Base-by-base conservation (phyloP, 768 basidiomycete genomes). In the Dacryopinax spathularia region DNA sequence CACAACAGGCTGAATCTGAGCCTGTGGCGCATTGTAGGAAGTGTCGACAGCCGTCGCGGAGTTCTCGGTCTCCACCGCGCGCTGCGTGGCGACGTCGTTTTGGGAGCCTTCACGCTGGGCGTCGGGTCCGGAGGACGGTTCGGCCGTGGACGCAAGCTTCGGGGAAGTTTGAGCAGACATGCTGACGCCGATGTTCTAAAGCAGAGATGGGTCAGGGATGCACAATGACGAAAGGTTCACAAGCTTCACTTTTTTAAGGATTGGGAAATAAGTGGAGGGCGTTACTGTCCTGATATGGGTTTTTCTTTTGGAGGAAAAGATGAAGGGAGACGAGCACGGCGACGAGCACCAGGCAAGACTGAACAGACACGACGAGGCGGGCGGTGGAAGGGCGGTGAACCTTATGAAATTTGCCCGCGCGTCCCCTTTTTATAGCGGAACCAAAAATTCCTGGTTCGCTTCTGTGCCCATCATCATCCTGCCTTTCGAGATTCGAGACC, bases 211-310 rank as follows among this genome's bases (percentile, higher is more conserved):
- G n/a, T 33, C 1, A 35, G 27, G 25, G 9, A 29, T 29, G 25
- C 5, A 6, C 25, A 22, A 25, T 9, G 48, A 31, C 15, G 15
- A 6, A 15, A 56, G 22, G 9, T 27, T 29, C 25, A 31, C 18
- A 2, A 9, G 1, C 39, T 33, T 4, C 12, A 62, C 62, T 22
- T 41, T 56, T 56, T 56, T 56, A 15, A 27, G 13, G 48, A 29
- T 3, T 22, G 48, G 15, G 48, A 29, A 15, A 20, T 22, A 13
- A 56, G 20, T 27, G 48, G 48, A 56, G 48, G 31, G 62, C n/a
- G 62, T 48, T 48, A 48, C 43, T 48, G 48, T 63, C 31, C 29
- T 48, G 33, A 56, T 60, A 36, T 34, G 60, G 39, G 7, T 25
- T 43, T 43, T 44, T 39, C 36, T 44, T 63, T 56, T 34, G 2